Evolutionary conservation across 805 yeast species (phyloP).

Genomic region (Wickerhamiella kurtzmanii): DNA sequence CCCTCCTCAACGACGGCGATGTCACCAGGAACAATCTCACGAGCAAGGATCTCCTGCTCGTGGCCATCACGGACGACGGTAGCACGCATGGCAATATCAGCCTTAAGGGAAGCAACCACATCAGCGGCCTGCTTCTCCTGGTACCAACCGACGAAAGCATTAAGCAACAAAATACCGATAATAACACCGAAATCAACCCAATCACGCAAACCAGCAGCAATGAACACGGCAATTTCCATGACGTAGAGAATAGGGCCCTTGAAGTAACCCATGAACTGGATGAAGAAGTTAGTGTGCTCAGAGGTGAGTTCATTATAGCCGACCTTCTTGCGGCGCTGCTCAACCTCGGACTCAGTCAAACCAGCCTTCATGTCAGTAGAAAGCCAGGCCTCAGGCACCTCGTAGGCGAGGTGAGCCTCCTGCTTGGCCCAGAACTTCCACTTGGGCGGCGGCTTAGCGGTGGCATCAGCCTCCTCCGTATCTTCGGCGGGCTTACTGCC

Average conservation of each 20-base stretch:
- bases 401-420: slow-evolving; percentile 31
- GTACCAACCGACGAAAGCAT: slow-evolving; percentile 90
- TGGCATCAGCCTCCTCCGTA: slow-evolving; percentile 46
- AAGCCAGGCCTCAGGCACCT: slow-evolving; percentile 67
- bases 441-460: slow-evolving; percentile 53
- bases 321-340: slow-evolving; percentile 74
- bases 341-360: slow-evolving; percentile 62
- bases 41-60: slow-evolving; percentile 60
- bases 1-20: slow-evolving; percentile 86
- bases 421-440: slow-evolving; percentile 38
- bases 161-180: slow-evolving; percentile 72
- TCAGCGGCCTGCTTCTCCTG: slow-evolving; percentile 98
- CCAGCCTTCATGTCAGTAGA: slow-evolving; percentile 70
- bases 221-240: slow-evolving; percentile 88
- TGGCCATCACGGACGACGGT: slow-evolving; percentile 74
- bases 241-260: slow-evolving; percentile 92
- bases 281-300: slow-evolving; percentile 64
- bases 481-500: slow-evolving; percentile 33
- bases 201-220: slow-evolving; percentile 93
- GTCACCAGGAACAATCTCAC: slow-evolving; percentile 91
- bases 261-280: slow-evolving; percentile 75
- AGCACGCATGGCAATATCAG: slow-evolving; percentile 86
- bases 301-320: slow-evolving; percentile 84
- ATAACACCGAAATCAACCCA: slow-evolving; percentile 99
- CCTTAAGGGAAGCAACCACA: slow-evolving; percentile 89